Percentiles rank a stretch among this genome's conserved stretches.
Evolutionary conservation across 2,329 filamentous ascomycete species (phyloP).

Genomic region (Paramyrothecium roridum): DNA sequence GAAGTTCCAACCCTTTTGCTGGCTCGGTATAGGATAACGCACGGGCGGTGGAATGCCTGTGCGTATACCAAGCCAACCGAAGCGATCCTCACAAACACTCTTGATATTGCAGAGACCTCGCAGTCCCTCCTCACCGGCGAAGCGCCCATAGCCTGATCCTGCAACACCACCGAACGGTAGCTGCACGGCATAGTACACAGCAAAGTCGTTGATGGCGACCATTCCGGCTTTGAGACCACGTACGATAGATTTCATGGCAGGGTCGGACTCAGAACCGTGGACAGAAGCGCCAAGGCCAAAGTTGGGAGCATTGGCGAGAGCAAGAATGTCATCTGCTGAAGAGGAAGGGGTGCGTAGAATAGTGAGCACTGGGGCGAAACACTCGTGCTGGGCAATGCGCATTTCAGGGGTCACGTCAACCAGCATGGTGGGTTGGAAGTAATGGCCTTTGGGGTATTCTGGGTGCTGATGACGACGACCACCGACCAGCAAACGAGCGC

Average conservation of each 20-base stretch:
- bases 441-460: constrained; percentile 74
- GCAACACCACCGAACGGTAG: constrained; percentile 90
- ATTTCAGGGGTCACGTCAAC: constrained; percentile 85
- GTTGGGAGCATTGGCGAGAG: constrained; percentile 76
- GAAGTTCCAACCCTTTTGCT: constrained; percentile 63
- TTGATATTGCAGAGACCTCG: constrained; percentile 84
- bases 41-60: constrained; percentile 80
- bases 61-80: constrained; percentile 56
- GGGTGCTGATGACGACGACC: constrained; percentile 72
- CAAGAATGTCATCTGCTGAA: constrained; percentile 60
- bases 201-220: constrained; percentile 96
- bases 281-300: constrained; percentile 89
- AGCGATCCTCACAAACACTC: constrained; percentile 75
- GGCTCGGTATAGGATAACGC: constrained; percentile 74
- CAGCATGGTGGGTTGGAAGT: constrained; percentile 88
- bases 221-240: constrained; percentile 75
- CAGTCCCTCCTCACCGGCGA: constrained; percentile 87
- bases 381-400: constrained; percentile 84
- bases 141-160: constrained; percentile 88
- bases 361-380: constrained; percentile 88
- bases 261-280: constrained; percentile 66
- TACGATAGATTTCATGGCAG: constrained; percentile 62
- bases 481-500: constrained; percentile 78
- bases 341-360: constrained; percentile 72
- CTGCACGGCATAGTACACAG: constrained; percentile 87